phyloP scores from a whole-genome alignment of 73 alveolate genomes.

The Paramecium tetraurelia region DNA sequence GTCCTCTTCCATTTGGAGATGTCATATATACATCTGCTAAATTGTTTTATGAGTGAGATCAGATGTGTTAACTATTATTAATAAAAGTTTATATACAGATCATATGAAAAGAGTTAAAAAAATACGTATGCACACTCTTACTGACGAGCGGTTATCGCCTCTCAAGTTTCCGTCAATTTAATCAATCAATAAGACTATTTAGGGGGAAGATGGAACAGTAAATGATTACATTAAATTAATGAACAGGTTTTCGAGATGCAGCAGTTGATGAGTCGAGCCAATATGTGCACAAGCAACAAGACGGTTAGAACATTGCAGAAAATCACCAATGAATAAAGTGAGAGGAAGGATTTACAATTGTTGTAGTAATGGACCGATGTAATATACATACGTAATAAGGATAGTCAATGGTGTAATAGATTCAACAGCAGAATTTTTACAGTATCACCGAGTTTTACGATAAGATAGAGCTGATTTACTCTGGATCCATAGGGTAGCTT shows the following conservation, averaged over 20 bases:
- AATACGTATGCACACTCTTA: background rate
- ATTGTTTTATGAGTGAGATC: background rate
- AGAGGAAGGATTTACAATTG: background rate
- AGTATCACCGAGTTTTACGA: conserved; percentile 8
- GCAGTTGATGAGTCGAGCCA: background rate
- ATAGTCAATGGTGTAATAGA: conserved; percentile 11
- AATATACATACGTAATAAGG: background rate
- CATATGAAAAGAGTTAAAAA: background rate
- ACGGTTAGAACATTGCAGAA: background rate
- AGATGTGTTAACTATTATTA: background rate
- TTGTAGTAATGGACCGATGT: conserved; percentile 21
- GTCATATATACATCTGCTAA: background rate
- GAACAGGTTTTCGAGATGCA: background rate
- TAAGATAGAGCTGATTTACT: background rate
- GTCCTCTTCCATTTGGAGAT: too few species aligned
- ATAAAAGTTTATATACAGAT: background rate
- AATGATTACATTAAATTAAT: background rate
- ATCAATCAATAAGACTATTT: background rate
- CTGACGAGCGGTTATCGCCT: conserved; percentile 23
- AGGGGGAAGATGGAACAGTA: conserved; percentile 50
- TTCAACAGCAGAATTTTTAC: background rate
- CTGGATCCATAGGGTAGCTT: conserved; percentile 8
- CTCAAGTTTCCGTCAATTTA: background rate
- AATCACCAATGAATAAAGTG: conserved; percentile 15
- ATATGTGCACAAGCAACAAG: background rate